These are phyloP conservation scores for Hibiscus trionum DNA, from an alignment of 345 rosid species.

Conservation along the genomic window DNA sequence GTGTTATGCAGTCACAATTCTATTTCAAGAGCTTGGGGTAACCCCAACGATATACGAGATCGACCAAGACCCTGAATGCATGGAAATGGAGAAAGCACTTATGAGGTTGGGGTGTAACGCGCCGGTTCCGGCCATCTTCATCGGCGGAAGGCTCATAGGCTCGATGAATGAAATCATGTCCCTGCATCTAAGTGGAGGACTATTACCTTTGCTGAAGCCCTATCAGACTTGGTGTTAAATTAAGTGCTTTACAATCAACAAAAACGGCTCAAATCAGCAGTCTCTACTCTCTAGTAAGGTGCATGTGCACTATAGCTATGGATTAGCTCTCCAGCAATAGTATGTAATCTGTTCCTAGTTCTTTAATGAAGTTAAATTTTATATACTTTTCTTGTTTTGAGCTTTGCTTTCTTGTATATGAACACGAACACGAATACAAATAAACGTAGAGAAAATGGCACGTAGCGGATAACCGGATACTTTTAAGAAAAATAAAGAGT, in stretches of 20 bases:
- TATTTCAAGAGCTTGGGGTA: conserved; percentile 68
- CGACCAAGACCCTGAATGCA: conserved; percentile 64
- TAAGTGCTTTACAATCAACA: conserved; percentile 12
- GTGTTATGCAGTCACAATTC: conserved; percentile 58
- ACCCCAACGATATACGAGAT: conserved; percentile 53
- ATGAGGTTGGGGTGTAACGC: conserved; percentile 53
- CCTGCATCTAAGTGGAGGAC: conserved; percentile 62
- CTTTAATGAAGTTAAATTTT: conserved; percentile 20
- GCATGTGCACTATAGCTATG: conserved; percentile 13
- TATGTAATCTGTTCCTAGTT: conserved; percentile 21
- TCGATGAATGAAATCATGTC: conserved; percentile 85
- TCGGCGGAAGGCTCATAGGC: conserved; percentile 61
- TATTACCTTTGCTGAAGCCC: conserved; percentile 57
- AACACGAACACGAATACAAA: neutral
- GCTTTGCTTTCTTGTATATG: neutral
- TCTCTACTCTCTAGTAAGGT: conserved; percentile 12
- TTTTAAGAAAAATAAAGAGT: neutral
- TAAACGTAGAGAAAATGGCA: no score
- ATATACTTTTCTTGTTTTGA: neutral
- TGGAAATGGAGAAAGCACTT: conserved; percentile 71
- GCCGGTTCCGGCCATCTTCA: conserved; percentile 65
- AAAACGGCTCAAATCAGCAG: conserved; percentile 23
- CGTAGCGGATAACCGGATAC: no score
- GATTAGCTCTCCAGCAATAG: conserved; percentile 18
- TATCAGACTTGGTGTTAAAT: conserved; percentile 36